Percentiles rank a stretch among this genome's conserved stretches.
phyloP scores from a whole-genome alignment of 805 yeast genomes.

The Wickerhamomyces strasburgensis region DNA sequence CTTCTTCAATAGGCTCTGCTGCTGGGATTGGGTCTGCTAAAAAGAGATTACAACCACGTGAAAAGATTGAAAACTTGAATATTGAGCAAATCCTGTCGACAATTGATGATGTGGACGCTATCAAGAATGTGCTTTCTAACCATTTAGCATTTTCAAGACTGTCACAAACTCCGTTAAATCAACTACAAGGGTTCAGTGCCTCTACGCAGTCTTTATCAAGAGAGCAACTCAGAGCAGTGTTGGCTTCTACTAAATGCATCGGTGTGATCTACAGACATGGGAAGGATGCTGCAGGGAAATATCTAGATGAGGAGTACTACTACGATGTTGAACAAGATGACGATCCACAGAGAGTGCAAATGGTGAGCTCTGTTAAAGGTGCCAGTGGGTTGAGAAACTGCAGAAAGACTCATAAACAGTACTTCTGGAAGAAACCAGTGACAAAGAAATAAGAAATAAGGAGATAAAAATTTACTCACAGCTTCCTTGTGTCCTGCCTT shows the following conservation, averaged over 20 bases:
- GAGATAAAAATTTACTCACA: no score
- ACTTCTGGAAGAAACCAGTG: slow-evolving; percentile 43
- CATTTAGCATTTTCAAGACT: slow-evolving; percentile 88
- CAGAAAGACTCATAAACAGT: slow-evolving; percentile 86
- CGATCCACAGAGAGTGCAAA: slow-evolving; percentile 60
- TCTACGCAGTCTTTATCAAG: slow-evolving; percentile 42
- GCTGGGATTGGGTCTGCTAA: neutral
- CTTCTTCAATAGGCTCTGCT: slow-evolving; percentile 1
- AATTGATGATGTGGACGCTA: slow-evolving; percentile 41
- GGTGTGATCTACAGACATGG: slow-evolving; percentile 90
- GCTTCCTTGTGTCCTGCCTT: no score
- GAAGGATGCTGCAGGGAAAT: slow-evolving; percentile 95
- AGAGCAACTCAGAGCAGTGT: slow-evolving; percentile 39
- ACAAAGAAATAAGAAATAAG: slow-evolving; percentile 14
- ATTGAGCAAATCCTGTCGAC: slow-evolving; percentile 26
- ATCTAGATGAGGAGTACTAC: slow-evolving; percentile 89
- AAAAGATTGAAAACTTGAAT: slow-evolving; percentile 27
- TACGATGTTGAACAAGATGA: slow-evolving; percentile 79
- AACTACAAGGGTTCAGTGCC: slow-evolving; percentile 57
- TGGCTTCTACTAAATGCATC: slow-evolving; percentile 49
- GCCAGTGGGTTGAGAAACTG: slow-evolving; percentile 78
- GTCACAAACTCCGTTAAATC: slow-evolving; percentile 80
- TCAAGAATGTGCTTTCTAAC: slow-evolving; percentile 66
- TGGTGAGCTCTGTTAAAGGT: slow-evolving; percentile 78
- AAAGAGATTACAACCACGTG: slow-evolving; percentile 13